Evolutionary conservation across 257 asterid species (phyloP), one percentile per base, ranked within the genome.

Genomic region (Osmanthus fragrans): DNA sequence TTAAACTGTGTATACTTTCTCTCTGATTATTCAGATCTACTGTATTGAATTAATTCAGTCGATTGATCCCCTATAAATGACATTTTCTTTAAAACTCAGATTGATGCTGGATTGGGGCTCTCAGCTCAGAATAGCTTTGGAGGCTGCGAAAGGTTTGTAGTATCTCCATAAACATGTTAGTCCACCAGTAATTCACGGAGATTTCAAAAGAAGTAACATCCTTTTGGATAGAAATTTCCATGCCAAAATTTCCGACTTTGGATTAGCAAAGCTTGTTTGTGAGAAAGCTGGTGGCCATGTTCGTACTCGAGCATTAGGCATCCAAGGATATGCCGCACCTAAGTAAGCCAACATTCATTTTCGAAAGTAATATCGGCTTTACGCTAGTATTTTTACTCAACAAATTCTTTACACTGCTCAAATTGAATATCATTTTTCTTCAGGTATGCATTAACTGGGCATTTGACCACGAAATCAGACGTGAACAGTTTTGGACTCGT

Each of bases 241-340:
- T n/a, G n/a, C n/a, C n/a, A n/a, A n/a, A n/a, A n/a, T n/a, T n/a
- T n/a, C n/a, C n/a, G n/a, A n/a, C n/a, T n/a, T n/a, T n/a, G n/a
- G n/a, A n/a, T 87, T 94, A 78, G 97, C 98, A 73, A 94, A 92
- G 66, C 85, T 84, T 54, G 98, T 97, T 19, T 87, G 94, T 21
- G 97, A 92, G 80, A 94, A 85, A 87, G 97, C 92, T 34, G 94
- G 97, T 1, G 97, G 96, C 0, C 98, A 94, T 79, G 95, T 94
- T 76, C 91, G 97, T 2, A 94, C 98, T 0, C 87, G 96, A 15
- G 97, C 91, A 34, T 82, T 94, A 87, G 98, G 98, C 54, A 92
- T 97, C 33, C 98, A 92, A 74, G 97, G 97, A 79, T 94, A 92
- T 76, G 97, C 92, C 71, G 98, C 98, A 75, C 98, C 98, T 0